Evolutionary conservation across 805 yeast genomes (phyloP), one percentile per base, ranked within the genome.

Genomic region (Ascoidea asiatica): DNA sequence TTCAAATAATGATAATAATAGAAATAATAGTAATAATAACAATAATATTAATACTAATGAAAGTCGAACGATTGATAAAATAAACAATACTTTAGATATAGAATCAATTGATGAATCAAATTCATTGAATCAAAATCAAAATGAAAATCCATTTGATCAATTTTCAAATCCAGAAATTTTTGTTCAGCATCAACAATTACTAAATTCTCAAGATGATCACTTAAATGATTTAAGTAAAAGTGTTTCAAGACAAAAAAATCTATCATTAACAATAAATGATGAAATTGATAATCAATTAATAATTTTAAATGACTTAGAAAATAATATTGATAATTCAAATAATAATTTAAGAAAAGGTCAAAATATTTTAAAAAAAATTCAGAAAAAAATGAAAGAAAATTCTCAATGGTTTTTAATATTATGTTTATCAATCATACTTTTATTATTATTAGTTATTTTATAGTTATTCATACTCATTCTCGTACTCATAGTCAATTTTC

Each of bases 381-480:
- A 63, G 35, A 58, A 58, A 17, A 64, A 62, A 22, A 61, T 74
- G 15, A 64, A 62, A 40, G 72, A 70, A 45, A 70, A 71, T 50
- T 73, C 73, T 0, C 72, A 70, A 33, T 73, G 79, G 67, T 51
- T 65, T 29, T 64, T 70, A 0, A 75, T 75, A 7, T 49, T 70
- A 1, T 58, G 66, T 2, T 54, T 75, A 44, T 52, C 66, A 2
- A 38, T 73, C n/a, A 60, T 75, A 19, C 52, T 75, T 42, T 51
- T 75, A 15, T 48, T 73, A 4, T 53, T 75, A 22, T 50, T 75
- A 45, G 59, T 69, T 19, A 54, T 73, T 2, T 44, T 71, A 8
- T 67, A 61, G 48, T 63, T 43, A 41, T 13, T 20, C 18, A 21
- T 33, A 15, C 15, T 11, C 36, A 33, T n/a, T n/a, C n/a, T n/a